Base-by-base conservation (phyloP, 2,329 filamentous ascomycete species). In the Penicillium occitanis region DNA sequence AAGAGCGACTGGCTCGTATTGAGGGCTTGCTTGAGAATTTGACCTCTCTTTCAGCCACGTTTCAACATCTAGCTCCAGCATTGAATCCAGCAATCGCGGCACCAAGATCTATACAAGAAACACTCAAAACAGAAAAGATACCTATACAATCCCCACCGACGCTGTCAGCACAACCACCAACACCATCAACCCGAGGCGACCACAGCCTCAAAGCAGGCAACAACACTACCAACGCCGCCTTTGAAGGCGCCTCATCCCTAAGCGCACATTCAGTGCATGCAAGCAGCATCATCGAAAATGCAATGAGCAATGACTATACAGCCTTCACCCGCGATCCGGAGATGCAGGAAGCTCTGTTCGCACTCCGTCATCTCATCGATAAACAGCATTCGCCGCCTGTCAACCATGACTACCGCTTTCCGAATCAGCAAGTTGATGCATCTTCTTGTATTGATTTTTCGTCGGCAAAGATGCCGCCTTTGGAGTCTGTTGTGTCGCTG, bases 241-340 rank as follows among this genome's bases (percentile, higher is more conserved):
- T 83, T 57, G 83, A 85, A 68, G 83, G 82, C 3, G 82, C 82
- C 61, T 83, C 83, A 0, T 81, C 83, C 2, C 76, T 84, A 22
- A 77, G 76, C 37, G 77, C 79, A 7, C 83, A 85, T 67, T 84
- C 82, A 0, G 79, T 78, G 3, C 81, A 83, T 71, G 82, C 78
- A 5, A 82, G 72, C 69, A 75, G 70, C 69, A 81, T 76, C 67
- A 80, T 76, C 66, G 83, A 72, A 73, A 81, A 70, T 64, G 79
- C 73, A 61, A 79, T 73, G 70, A 75, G 77, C 48, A 71, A 73
- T 37, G 75, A 74, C 44, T 64, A 35, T 50, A 74, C 75, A 4
- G 71, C 74, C 13, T 74, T 76, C 59, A 70, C 75, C 44, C 76
- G 76, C 13, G 78, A 73, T 10, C 77, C 77, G 3, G 78, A 78